These are phyloP conservation scores for Fusarium concolor DNA, from an alignment of 2,329 filamentous ascomycete species.

Conservation along the genomic window DNA sequence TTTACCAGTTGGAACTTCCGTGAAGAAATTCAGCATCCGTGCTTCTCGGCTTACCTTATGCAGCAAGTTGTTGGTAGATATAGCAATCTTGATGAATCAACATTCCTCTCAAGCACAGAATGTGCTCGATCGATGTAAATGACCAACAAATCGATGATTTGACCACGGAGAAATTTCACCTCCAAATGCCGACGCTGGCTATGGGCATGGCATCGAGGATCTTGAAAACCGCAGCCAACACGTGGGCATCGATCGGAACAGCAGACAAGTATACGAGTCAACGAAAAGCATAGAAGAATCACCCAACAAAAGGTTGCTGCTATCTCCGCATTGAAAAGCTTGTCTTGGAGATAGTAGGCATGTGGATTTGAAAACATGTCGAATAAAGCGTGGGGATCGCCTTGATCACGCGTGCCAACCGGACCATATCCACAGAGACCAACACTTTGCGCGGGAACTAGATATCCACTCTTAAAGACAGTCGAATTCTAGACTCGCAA, in stretches of 20 bases:
- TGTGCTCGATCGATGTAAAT: neutral
- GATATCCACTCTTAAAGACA: neutral
- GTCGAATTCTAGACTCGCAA: neutral
- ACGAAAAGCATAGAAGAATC: neutral
- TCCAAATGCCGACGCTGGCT: neutral
- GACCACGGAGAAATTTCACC: neutral
- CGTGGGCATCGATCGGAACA: no score
- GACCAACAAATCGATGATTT: neutral
- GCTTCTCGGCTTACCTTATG: neutral
- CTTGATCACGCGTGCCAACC: neutral
- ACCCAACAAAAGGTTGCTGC: neutral
- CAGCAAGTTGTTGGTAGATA: neutral
- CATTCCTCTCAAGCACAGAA: neutral
- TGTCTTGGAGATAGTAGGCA: neutral
- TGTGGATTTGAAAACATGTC: neutral
- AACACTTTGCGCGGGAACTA: neutral
- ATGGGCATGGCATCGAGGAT: neutral
- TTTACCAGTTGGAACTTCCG: no score
- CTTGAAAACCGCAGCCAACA: neutral
- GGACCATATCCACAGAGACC: neutral
- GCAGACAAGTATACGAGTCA: neutral
- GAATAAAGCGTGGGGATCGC: neutral
- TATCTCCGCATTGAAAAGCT: neutral
- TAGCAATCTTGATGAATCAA: neutral
- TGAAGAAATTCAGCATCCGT: neutral